Conservation (phyloP, 345 rosid species). For the Angophora floribunda region DNA sequence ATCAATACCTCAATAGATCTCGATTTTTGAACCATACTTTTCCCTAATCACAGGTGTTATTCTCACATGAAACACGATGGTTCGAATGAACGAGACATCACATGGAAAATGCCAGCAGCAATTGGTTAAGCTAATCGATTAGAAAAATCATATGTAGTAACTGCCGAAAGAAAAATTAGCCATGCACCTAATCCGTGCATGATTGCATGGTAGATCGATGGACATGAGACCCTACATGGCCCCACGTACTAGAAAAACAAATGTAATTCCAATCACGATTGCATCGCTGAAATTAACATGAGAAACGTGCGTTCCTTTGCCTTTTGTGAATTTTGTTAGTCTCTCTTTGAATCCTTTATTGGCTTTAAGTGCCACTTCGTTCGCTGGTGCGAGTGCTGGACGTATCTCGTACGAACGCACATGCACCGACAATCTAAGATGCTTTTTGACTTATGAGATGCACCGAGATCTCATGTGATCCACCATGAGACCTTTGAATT, state of each 20-base stretch:
- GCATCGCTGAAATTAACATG: not conserved
- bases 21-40: not conserved
- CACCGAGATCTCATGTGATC: not conserved
- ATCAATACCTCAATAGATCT: not conserved
- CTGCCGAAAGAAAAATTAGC: not conserved
- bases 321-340: not conserved
- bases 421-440: not conserved
- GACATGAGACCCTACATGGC: not conserved
- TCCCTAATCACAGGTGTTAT: not conserved
- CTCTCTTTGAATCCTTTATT: not conserved
- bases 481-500: not conserved
- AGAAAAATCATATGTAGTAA: not conserved
- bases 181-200: not conserved
- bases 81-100: not conserved
- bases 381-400: not conserved
- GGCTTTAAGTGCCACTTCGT: not conserved
- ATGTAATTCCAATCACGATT: not conserved
- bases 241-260: not conserved
- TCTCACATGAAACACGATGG: not conserved
- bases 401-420: not conserved
- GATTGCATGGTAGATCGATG: not conserved
- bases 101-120: rapidly evolving
- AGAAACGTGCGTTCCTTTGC: not conserved
- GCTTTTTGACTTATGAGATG: not conserved
- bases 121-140: not conserved